Evolutionary conservation across 805 yeast genomes (phyloP), one percentile per base, ranked within the genome.

Genomic region (Candida krabiensis): DNA sequence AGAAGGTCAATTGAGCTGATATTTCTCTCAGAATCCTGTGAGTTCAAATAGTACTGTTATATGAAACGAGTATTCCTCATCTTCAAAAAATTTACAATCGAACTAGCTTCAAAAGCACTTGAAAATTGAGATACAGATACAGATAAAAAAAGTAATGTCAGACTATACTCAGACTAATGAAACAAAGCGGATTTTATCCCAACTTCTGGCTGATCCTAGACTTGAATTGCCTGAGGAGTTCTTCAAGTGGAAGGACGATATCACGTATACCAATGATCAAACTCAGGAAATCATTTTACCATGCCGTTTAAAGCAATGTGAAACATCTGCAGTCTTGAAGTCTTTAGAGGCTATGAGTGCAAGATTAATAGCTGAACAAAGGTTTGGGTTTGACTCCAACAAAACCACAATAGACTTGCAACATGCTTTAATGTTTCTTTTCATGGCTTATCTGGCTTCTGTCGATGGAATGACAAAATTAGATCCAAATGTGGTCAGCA

Each of bases 111-210:
- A n/a, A n/a, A 65, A 33, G 46, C 67, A 28, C 37, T 52, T 19
- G 54, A 50, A 33, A 52, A 64, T 68, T 73, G 73, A 14, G 72
- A 69, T 51, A 65, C 63, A 46, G 60, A 58, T 35, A 73, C 73
- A 1, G 55, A 56, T 35, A 69, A 60, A 40, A 44, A 48, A 9
- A 68, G 68, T 19, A 24, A 25, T 9, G 18, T 22, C 30, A 31
- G 44, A 39, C 7, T 46, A 46, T 28, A 35, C 38, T 19, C 50
- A 46, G 30, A 28, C 30, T 5, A 32, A 28, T 4, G 50, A 46
- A 27, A 27, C 47, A 5, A 33, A 25, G 22, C 17, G 47, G 9
- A 46, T 46, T 24, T 22, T 46, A 12, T 19, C 26, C 21, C 35
- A 40, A 15, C 25, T 46, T 9, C 15, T 46, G 17, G 22, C 28